Evolutionary conservation across 441 rosid genomes (phyloP).

Genomic region (Adansonia rubrostipa): DNA sequence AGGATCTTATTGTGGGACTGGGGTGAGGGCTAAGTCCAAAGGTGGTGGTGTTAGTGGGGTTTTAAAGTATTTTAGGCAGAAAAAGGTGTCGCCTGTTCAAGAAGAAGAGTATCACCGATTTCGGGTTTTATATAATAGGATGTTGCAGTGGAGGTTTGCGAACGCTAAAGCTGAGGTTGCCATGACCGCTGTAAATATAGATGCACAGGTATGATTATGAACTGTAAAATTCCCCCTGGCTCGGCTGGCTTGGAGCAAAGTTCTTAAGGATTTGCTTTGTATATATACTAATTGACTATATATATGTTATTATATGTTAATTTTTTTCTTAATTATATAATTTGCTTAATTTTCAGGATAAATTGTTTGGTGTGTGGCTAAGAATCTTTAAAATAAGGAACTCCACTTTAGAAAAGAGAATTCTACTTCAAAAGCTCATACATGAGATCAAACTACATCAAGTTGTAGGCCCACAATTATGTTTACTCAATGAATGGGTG

Average conservation of each 20-base stretch:
- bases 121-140: constrained; percentile 48
- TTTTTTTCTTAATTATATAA: too few relatives aligned
- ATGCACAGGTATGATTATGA: constrained; percentile 50
- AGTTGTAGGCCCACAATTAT: constrained; percentile 51
- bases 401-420: constrained; percentile 41
- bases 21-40: constrained; percentile 22
- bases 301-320: neutral
- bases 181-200: constrained; percentile 34
- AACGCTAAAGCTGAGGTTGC: constrained; percentile 59
- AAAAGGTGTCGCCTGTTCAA: constrained; percentile 51
- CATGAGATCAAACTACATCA: constrained; percentile 50
- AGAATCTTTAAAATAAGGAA: constrained; percentile 47
- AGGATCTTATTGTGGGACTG: constrained; percentile 29
- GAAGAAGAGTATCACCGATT: constrained; percentile 59
- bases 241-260: neutral
- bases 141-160: constrained; percentile 63
- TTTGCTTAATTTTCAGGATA: constrained; percentile 41
- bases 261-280: too few relatives aligned
- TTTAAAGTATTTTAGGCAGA: constrained; percentile 68
- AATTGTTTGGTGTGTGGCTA: constrained; percentile 55
- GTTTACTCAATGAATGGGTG: constrained; percentile 54
- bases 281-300: neutral
- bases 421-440: constrained; percentile 44
- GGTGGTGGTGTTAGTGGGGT: constrained; percentile 58
- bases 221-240: neutral